Base-by-base conservation (phyloP, 768 basidiomycete genomes). In the Rhizopogon roseolus region DNA sequence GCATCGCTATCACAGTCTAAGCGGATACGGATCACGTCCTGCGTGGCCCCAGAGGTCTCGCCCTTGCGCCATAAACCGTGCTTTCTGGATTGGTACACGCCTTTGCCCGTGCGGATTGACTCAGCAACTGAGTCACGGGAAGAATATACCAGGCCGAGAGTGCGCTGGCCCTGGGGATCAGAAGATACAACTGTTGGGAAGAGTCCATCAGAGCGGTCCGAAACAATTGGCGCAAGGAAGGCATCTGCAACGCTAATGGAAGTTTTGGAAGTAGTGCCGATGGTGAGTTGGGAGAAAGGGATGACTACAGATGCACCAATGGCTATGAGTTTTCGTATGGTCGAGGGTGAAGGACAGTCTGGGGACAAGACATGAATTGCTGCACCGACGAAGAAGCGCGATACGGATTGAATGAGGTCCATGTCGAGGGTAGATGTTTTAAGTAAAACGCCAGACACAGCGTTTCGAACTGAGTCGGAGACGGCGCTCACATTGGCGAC, bases 21-120 rank as follows among this genome's bases (percentile, higher is more conserved):
- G 28, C 84, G 81, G 62, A 99, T 92, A 60, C 80, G 78, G 29
- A 92, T 72, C 52, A 99, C 81, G 16, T 90, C 82, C 64, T 99
- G 97, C 3, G 88, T 91, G 14, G 96, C 88, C 13, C 96, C 96
- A 14, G 93, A 95, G 0, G 94, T 95, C 72, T 93, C 95, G 14
- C 97, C 97, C 67, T 99, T 99, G 49, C 89, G 77, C 97, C 97
- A 99, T 32, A 98, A 74, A 14, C 95, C 95, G 63, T 96, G 92
- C 66, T 91, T 93, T 56, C 97, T 84, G 17, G 95, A 98, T 66
- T 98, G 94, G 66, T 99, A 99, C 11, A 96, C 87, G 14, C 97
- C 97, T 64, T 86, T 87, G 27, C 93, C 93, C 2, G 93, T 86
- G 37, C 84, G 56, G 66, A 99, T 93, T 60, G 90, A 88, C 67